Conservation (phyloP, 139 green algal species). For the Asterochloris erici region DNA sequence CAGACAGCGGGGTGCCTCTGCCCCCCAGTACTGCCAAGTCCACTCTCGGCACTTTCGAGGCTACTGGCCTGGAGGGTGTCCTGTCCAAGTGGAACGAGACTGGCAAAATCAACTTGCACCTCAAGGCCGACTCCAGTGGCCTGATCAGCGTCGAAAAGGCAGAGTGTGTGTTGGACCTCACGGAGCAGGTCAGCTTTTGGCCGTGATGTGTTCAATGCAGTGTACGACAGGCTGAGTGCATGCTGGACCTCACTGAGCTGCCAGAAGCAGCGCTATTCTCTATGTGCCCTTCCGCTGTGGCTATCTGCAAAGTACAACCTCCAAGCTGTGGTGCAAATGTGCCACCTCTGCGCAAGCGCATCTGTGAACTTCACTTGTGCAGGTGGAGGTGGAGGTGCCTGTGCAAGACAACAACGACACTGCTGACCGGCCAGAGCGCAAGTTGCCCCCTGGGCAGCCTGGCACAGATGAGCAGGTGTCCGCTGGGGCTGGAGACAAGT, state of each 20-base stretch:
- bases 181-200: slow-evolving; percentile 1
- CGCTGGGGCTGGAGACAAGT: background rate
- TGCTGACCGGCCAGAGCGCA: background rate
- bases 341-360: too few relatives aligned
- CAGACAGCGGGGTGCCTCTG: slow-evolving; percentile 34
- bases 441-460: background rate
- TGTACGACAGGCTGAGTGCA: background rate
- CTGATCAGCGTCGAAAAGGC: slow-evolving; percentile 66
- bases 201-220: too few relatives aligned
- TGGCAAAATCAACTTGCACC: slow-evolving; percentile 59
- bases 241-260: too few relatives aligned
- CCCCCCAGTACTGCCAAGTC: slow-evolving; percentile 34
- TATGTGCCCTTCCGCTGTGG: too few relatives aligned
- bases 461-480: background rate
- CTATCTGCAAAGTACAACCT: too few relatives aligned
- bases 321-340: too few relatives aligned
- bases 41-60: slow-evolving; percentile 13
- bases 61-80: slow-evolving; percentile 39
- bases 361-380: too few relatives aligned
- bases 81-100: slow-evolving; percentile 45
- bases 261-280: too few relatives aligned
- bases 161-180: slow-evolving; percentile 45
- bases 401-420: slow-evolving; percentile 15
- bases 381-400: slow-evolving; percentile 40
- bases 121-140: slow-evolving; percentile 61